A percentile compares a stretch with the other conserved stretches of the same genome.
These are phyloP conservation scores for Nothopassalora personata DNA, from an alignment of 2,329 filamentous ascomycete genomes.

Conservation along the genomic window DNA sequence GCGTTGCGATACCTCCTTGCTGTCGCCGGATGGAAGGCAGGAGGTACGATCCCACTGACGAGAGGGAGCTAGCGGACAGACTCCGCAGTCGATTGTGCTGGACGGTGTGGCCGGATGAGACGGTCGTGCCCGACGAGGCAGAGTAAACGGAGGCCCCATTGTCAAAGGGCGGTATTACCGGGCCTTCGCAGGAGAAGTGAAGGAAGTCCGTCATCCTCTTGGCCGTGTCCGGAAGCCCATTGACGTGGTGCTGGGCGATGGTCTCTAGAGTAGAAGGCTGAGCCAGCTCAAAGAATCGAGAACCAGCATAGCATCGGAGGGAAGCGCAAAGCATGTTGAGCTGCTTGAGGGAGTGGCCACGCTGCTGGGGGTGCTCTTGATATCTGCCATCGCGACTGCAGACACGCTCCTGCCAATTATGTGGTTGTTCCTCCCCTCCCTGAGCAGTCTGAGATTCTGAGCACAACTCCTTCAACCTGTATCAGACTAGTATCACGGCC, in stretches of 20 bases:
- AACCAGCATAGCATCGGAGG: not conserved
- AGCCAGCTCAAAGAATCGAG: not conserved
- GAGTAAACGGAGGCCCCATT: constrained; percentile 11
- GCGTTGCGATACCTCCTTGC: not conserved
- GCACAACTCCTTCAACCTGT: no score
- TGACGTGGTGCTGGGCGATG: not conserved
- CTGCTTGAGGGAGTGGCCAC: not conserved
- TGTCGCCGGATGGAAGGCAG: constrained; percentile 11
- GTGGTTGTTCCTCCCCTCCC: no score
- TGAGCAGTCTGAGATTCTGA: no score
- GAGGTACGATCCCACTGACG: constrained; percentile 21
- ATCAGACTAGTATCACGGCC: no score
- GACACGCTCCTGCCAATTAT: not conserved
- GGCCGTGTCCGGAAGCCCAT: constrained; percentile 3
- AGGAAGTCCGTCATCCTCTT: constrained; percentile 11
- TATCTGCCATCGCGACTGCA: not conserved
- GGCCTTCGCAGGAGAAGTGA: constrained; percentile 6
- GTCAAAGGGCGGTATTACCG: constrained; percentile 6
- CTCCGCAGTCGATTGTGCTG: constrained; percentile 24
- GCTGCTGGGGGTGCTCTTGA: not conserved
- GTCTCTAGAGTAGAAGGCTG: not conserved
- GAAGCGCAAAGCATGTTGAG: not conserved
- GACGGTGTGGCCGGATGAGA: constrained; percentile 23
- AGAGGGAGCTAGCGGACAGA: constrained; percentile 27
- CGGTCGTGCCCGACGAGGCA: constrained; percentile 21